These are phyloP conservation scores for Calophaca sinica DNA, from an alignment of 306 rosid genomes.

Conservation along the genomic window DNA sequence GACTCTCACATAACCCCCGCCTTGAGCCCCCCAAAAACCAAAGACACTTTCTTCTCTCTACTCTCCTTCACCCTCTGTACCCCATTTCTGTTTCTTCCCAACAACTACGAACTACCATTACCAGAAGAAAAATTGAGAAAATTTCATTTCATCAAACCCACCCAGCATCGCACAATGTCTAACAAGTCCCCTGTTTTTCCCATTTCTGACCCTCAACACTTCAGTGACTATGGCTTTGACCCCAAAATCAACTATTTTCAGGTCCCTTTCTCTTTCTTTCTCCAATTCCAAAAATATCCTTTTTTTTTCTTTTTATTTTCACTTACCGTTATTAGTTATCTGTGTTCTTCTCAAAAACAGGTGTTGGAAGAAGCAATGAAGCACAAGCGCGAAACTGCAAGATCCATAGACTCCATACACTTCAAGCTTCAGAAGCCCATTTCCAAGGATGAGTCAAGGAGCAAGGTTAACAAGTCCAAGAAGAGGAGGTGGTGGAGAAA, in stretches of 20 bases:
- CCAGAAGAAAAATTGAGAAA: neutral
- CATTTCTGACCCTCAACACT: slow-evolving; percentile 85
- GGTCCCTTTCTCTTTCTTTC: slow-evolving; percentile 50
- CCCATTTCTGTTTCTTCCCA: neutral
- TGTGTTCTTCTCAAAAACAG: slow-evolving; percentile 44
- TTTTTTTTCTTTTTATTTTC: neutral
- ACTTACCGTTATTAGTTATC: no score
- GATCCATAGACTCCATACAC: slow-evolving; percentile 85
- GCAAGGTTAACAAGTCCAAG: slow-evolving; percentile 59
- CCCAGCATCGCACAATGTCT: slow-evolving; percentile 56
- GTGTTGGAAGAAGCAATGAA: slow-evolving; percentile 87
- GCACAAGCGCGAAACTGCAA: slow-evolving; percentile 68
- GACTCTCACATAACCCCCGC: neutral
- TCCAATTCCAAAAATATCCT: neutral
- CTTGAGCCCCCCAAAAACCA: neutral
- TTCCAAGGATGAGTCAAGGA: slow-evolving; percentile 67
- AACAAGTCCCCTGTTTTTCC: slow-evolving; percentile 82
- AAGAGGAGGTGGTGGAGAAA: slow-evolving; percentile 89
- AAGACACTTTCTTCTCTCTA: neutral
- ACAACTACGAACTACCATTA: neutral
- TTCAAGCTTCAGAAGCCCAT: slow-evolving; percentile 92
- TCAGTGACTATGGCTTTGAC: slow-evolving; percentile 97
- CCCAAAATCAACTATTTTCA: slow-evolving; percentile 91
- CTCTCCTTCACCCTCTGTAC: neutral
- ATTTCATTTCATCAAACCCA: no score